phyloP scores from a whole-genome alignment of 495 filamentous ascomycete genomes.

The Hypoxylon subgilvum region DNA sequence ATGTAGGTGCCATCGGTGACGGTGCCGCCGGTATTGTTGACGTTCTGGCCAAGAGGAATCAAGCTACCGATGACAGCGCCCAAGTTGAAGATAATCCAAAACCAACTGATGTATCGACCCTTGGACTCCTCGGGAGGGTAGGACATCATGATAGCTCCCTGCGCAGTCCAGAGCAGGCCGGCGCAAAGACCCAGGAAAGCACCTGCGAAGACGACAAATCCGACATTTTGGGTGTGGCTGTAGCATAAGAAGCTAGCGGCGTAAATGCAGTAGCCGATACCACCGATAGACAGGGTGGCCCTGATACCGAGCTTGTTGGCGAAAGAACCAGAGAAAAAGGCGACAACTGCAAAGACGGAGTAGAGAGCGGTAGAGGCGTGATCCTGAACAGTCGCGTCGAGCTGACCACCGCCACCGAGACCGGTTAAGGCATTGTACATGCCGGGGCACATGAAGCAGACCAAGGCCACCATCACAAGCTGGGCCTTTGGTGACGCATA shows the following conservation, averaged over 20 bases:
- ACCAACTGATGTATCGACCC: slow-evolving; percentile 85
- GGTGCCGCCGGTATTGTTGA: slow-evolving; percentile 63
- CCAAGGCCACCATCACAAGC: slow-evolving; percentile 76
- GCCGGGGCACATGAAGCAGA: slow-evolving; percentile 89
- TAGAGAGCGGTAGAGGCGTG: slow-evolving; percentile 64
- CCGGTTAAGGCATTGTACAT: slow-evolving; percentile 81
- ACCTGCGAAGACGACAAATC: slow-evolving; percentile 79
- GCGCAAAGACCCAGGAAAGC: slow-evolving; percentile 79
- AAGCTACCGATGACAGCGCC: slow-evolving; percentile 89
- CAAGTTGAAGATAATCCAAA: slow-evolving; percentile 96
- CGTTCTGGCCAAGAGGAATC: slow-evolving; percentile 81
- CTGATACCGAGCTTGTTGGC: slow-evolving; percentile 78
- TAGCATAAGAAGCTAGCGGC: slow-evolving; percentile 78
- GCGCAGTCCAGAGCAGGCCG: slow-evolving; percentile 87
- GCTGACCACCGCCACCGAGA: slow-evolving; percentile 76
- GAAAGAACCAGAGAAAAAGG: slow-evolving; percentile 84
- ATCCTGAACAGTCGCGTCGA: slow-evolving; percentile 66
- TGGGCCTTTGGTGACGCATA: slow-evolving; percentile 79
- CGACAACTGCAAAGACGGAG: slow-evolving; percentile 83
- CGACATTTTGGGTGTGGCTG: slow-evolving; percentile 77
- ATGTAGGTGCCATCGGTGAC: slow-evolving; percentile 88
- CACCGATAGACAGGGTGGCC: slow-evolving; percentile 75
- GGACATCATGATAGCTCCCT: slow-evolving; percentile 95
- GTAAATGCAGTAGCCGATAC: slow-evolving; percentile 87
- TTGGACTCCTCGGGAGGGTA: slow-evolving; percentile 84